Conservation (phyloP, 352 stramenopile genomes). For the Globisporangium cylindrosporum region DNA sequence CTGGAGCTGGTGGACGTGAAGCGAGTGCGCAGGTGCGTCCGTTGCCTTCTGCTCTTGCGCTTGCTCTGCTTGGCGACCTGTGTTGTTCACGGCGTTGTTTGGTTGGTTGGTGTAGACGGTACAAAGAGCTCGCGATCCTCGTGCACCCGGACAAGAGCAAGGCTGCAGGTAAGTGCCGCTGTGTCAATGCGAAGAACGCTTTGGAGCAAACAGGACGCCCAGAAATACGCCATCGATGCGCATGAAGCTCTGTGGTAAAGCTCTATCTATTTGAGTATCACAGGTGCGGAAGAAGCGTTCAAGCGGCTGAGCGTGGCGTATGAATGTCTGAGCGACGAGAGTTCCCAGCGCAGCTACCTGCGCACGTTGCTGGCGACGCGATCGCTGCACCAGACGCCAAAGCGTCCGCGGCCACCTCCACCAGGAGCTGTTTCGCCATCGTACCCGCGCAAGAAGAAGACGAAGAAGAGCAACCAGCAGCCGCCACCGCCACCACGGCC, state of each 20-base stretch:
- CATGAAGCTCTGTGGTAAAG: neutral
- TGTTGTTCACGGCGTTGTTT: neutral
- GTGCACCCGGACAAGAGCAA: conserved; percentile 68
- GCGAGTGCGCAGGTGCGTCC: conserved; percentile 30
- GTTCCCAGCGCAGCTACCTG: conserved; percentile 51
- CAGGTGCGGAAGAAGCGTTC: conserved; percentile 74
- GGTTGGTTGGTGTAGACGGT: conserved; percentile 20
- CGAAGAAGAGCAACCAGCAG: conserved; percentile 9
- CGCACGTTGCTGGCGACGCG: conserved; percentile 20
- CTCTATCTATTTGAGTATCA: neutral
- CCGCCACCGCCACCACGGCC: neutral
- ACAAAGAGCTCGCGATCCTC: conserved; percentile 51
- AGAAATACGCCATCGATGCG: neutral
- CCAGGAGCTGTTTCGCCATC: neutral
- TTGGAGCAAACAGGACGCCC: neutral
- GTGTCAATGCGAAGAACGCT: neutral
- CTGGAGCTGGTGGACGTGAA: conserved; percentile 21
- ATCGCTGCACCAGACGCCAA: neutral
- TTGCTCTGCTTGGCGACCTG: neutral
- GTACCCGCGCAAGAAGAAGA: conserved; percentile 24
- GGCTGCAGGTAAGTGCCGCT: conserved; percentile 18
- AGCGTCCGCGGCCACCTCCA: conserved; percentile 6
- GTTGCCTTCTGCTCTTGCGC: neutral
- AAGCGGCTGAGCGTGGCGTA: conserved; percentile 77
- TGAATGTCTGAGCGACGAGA: conserved; percentile 60